Base-by-base conservation (phyloP, 495 filamentous ascomycete species). In the Penicillium samsonianum region DNA sequence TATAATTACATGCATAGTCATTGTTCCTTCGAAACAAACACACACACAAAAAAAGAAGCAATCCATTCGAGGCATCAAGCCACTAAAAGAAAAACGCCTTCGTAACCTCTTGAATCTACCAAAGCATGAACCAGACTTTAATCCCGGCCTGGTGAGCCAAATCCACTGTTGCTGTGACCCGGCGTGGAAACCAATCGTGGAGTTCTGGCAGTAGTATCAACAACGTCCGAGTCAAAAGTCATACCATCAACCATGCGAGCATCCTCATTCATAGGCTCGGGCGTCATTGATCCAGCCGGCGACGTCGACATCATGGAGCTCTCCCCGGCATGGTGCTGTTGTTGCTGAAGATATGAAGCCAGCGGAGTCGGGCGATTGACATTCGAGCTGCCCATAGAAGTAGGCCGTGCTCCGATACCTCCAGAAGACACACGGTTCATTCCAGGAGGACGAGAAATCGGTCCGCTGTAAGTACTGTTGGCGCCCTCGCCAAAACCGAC, bases 401-500 rank as follows among this genome's bases (percentile, higher is more conserved):
- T 67, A 1, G 74, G 69, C 11, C 71, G 67, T 17, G 55, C 60
- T 28, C 53, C 41, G 10, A 26, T 22, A 11, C 68, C 69, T 41
- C 67, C 65, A 8, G 77, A 75, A 1, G 69, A 69, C 38, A 72
- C 48, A 9, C 75, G 62, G 28, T 67, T 71, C 9, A 76, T 26
- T 10, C 56, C 63, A 4, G 68, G 26, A 9, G 68, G 65, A 31
- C 61, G 67, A n/a, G 78, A 90, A 19, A 82, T 86, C n/a, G 88
- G 88, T 7, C 87, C 89, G 53, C 82, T 85, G 50, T 89, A 81
- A 0, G 88, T 91, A 64, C 86, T 92, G 53, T 86, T 87, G 12
- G 91, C 91, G 8, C 90, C 91, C 67, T 96, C 92, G 48, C 92
- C 92, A 57, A 95, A 95, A 0, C 84, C 92, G 9, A 95, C 91